Percentiles rank a stretch among this genome's conserved stretches.
These are phyloP conservation scores for Paracoccidioides lutzii DNA, from an alignment of 2,329 filamentous ascomycete species.

Conservation along the genomic window DNA sequence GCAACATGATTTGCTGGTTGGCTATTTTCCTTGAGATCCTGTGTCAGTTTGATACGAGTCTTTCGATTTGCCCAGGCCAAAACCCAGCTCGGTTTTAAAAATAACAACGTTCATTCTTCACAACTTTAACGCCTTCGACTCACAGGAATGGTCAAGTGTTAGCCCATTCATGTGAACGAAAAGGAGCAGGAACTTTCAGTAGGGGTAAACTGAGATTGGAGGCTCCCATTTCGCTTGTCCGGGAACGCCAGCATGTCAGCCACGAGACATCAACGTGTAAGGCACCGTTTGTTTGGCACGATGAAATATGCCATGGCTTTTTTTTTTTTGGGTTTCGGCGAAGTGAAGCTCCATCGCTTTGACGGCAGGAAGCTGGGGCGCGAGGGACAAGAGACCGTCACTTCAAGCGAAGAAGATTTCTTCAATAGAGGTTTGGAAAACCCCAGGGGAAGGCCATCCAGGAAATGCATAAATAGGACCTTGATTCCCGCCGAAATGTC, in stretches of 20 bases:
- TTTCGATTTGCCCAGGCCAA: no score
- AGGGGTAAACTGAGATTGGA: neutral
- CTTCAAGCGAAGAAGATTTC: neutral
- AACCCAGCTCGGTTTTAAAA: neutral
- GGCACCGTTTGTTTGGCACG: neutral
- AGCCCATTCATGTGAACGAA: neutral
- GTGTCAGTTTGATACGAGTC: neutral
- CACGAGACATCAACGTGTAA: neutral
- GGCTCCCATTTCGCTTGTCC: neutral
- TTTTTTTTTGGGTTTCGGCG: neutral
- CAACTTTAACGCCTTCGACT: constrained; percentile 2
- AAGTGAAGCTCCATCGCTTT: neutral
- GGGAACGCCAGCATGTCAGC: neutral
- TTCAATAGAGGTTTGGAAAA: neutral
- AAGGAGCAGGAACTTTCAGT: neutral
- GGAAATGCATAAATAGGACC: constrained; percentile 7
- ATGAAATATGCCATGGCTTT: neutral
- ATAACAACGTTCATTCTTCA: neutral
- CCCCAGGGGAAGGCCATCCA: neutral
- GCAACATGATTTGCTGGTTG: neutral
- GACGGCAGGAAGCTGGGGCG: neutral
- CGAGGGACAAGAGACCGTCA: neutral
- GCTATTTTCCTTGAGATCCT: neutral
- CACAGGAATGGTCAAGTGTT: constrained; percentile 1
- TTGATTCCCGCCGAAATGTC: neutral